These are phyloP conservation scores for Adansonia madagascariensis DNA, from an alignment of 441 rosid genomes.

Conservation along the genomic window DNA sequence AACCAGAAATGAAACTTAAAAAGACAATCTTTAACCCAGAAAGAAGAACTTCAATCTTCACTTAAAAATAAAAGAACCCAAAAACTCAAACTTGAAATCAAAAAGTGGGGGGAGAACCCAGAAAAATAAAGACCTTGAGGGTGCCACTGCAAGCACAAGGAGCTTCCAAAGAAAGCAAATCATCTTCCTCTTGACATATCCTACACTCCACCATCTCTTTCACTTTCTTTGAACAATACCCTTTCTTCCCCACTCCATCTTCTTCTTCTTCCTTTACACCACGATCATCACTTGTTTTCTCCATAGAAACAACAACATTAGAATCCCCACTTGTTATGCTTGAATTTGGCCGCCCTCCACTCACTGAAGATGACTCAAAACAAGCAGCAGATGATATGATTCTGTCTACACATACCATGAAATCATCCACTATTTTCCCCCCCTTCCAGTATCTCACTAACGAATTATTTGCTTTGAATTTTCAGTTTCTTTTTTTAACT, in stretches of 20 bases:
- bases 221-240: slow-evolving; percentile 39
- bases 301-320: slow-evolving; percentile 19
- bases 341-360: slow-evolving; percentile 25
- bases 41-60: neutral
- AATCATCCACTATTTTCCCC: slow-evolving; percentile 50
- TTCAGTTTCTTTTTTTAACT: neutral
- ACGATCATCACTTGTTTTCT: neutral
- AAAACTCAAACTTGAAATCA: slow-evolving; percentile 3
- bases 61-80: neutral
- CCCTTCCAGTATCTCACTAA: slow-evolving; percentile 8
- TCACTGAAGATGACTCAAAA: slow-evolving; percentile 38
- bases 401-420: slow-evolving; percentile 52
- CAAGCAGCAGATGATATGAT: slow-evolving; percentile 43
- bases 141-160: slow-evolving; percentile 74
- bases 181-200: slow-evolving; percentile 70
- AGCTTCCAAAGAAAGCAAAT: slow-evolving; percentile 52
- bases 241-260: slow-evolving; percentile 27
- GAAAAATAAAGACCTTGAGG: slow-evolving; percentile 51
- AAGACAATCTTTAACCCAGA: neutral
- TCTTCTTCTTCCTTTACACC: neutral
- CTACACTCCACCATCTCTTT: slow-evolving; percentile 60
- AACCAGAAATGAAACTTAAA: neutral
- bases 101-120: neutral
- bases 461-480: neutral
- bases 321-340: slow-evolving; percentile 1